A percentile compares a stretch with the other conserved stretches of the same genome.
These are phyloP conservation scores for Podospora appendiculata DNA, from an alignment of 495 filamentous ascomycete species.

Conservation along the genomic window DNA sequence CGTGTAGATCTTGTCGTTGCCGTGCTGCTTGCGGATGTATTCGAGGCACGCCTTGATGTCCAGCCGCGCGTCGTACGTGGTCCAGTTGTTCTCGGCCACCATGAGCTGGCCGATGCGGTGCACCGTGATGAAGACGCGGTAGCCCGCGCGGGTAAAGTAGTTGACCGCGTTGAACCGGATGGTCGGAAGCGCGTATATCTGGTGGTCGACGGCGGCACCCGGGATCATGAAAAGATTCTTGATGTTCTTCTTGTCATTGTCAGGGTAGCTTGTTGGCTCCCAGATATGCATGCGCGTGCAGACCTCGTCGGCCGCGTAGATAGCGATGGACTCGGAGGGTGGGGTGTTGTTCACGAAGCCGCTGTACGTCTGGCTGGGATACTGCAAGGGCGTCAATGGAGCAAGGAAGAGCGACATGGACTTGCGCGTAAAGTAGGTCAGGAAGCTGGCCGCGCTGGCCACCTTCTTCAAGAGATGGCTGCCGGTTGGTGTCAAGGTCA, in stretches of 20 bases:
- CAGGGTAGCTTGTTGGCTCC: conserved; percentile 35
- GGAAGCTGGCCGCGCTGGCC: conserved; percentile 39
- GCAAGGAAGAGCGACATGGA: conserved; percentile 47
- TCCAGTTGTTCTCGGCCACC: conserved; percentile 45
- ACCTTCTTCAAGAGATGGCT: conserved; percentile 34
- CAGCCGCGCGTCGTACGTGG: conserved; percentile 54
- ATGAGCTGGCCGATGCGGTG: conserved; percentile 54
- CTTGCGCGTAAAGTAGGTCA: conserved; percentile 50
- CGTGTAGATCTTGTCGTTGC: conserved; percentile 44
- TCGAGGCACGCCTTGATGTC: conserved; percentile 53
- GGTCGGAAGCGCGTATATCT: conserved; percentile 57
- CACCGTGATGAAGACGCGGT: conserved; percentile 49
- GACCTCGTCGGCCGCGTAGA: conserved; percentile 44
- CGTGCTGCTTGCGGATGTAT: conserved; percentile 36
- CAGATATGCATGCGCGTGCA: conserved; percentile 46
- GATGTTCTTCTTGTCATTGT: conserved; percentile 19
- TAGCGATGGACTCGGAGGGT: conserved; percentile 27
- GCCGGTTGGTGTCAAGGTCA: conserved; percentile 46
- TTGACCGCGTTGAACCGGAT: conserved; percentile 58
- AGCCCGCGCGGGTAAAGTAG: conserved; percentile 53
- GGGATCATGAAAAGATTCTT: conserved; percentile 53
- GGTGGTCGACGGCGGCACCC: conserved; percentile 55
- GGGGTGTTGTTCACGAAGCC: conserved; percentile 44
- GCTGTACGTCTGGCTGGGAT: conserved; percentile 37
- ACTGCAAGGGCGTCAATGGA: conserved; percentile 48